Percentiles rank a stretch among this genome's conserved stretches.
Evolutionary conservation across 106 monocot species (phyloP).

Genomic region (Triglochin maritima): DNA sequence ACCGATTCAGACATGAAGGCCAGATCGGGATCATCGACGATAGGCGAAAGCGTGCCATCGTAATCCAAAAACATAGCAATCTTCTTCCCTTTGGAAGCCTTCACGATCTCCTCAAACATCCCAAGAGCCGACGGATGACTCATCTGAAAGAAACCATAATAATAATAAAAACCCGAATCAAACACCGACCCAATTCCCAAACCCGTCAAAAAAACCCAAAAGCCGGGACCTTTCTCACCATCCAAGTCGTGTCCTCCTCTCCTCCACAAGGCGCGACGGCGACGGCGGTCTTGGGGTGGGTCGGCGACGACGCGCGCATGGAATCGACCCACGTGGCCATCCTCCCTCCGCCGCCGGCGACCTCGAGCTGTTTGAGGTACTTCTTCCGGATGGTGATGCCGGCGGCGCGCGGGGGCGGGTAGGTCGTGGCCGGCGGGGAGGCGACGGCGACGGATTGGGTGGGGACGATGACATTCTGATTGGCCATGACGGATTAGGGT

Average conservation of each 20-base stretch:
- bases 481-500: too few relatives aligned
- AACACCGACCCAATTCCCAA: too few relatives aligned
- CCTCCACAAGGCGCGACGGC: not conserved
- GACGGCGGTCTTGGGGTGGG: constrained; percentile 14
- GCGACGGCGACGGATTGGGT: not conserved
- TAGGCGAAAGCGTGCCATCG: constrained; percentile 32
- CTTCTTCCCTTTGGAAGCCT: constrained; percentile 22
- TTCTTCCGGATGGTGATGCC: not conserved
- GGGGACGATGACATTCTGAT: too few relatives aligned
- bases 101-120: constrained; percentile 22
- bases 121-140: constrained; percentile 26
- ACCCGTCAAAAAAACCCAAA: not conserved
- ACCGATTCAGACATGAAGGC: constrained; percentile 39
- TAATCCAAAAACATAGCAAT: constrained; percentile 36
- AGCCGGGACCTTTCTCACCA: constrained; percentile 5
- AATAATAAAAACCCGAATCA: not conserved
- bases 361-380: constrained; percentile 9
- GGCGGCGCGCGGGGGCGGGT: constrained; percentile 5
- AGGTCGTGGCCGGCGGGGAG: constrained; percentile 3
- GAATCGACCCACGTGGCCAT: constrained; percentile 17
- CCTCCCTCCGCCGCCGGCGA: constrained; percentile 4
- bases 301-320: constrained; percentile 35
- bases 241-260: constrained; percentile 10
- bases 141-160: constrained; percentile 4
- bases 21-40: constrained; percentile 31